A percentile compares a stretch with the other conserved stretches of the same genome.
phyloP scores from a whole-genome alignment of 1,284 basidiomycete genomes.

The Tilletia horrida region DNA sequence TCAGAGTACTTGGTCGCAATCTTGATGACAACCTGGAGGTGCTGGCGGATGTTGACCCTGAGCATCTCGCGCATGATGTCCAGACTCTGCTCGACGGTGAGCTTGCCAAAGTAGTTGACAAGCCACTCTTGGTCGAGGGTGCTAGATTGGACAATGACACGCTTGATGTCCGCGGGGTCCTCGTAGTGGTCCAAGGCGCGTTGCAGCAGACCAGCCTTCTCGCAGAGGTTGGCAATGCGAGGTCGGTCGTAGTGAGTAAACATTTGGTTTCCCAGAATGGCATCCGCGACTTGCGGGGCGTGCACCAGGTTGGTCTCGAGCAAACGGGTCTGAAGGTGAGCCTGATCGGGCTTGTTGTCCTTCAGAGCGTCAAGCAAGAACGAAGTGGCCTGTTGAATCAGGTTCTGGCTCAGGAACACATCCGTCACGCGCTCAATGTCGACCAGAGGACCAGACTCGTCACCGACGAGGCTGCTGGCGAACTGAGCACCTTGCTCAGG shows the following conservation, averaged over 20 bases:
- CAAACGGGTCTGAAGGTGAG: conserved; percentile 88
- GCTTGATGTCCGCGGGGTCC: conserved; percentile 92
- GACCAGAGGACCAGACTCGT: conserved; percentile 85
- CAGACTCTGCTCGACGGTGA: conserved; percentile 98
- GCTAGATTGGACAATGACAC: conserved; percentile 89
- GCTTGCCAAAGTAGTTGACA: conserved; percentile 91
- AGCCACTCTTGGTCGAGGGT: conserved; percentile 90
- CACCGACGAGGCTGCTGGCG: conserved; percentile 88
- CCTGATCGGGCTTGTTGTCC: conserved; percentile 98
- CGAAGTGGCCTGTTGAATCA: conserved; percentile 98
- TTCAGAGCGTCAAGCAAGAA: conserved; percentile 98
- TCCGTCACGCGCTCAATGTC: conserved; percentile 77
- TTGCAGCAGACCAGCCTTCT: conserved; percentile 95
- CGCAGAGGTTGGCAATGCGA: conserved; percentile 93
- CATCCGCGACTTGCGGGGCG: conserved; percentile 97
- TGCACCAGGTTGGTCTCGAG: conserved; percentile 97
- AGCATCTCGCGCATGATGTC: conserved; percentile 97
- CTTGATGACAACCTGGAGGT: conserved; percentile 92
- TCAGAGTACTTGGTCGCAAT: conserved; percentile 99
- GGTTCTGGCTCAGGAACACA: conserved; percentile 99
- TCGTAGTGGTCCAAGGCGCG: conserved; percentile 97
- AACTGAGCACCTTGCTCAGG: conserved; percentile 99
- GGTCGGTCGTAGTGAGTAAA: conserved; percentile 96
- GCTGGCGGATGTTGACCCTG: conserved; percentile 92
- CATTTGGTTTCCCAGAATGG: conserved; percentile 98